Base-by-base conservation (phyloP, 2,329 filamentous ascomycete genomes). In the Diaporthe destruens region DNA sequence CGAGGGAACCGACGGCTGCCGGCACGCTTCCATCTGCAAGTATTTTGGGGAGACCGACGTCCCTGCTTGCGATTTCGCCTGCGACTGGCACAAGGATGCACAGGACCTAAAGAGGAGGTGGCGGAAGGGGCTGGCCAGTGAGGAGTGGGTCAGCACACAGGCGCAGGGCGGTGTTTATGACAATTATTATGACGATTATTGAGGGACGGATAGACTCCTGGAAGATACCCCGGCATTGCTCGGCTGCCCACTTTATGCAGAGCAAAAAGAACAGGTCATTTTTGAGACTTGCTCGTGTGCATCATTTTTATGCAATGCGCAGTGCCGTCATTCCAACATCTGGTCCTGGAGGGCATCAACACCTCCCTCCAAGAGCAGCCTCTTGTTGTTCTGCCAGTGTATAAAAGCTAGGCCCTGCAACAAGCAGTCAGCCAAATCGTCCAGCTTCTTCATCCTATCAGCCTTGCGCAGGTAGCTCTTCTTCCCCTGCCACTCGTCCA, bases 341-440 rank as follows among this genome's bases (percentile, higher is more conserved):
- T 74, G 72, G 32, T 70, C 72, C 29, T 61, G 23, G 72, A 77
- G 72, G 55, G 73, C 71, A 51, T 81, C 77, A 36, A 79, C 79
- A 16, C 82, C 81, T 39, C 80, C 68, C 16, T 76, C 74, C 4
- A 80, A 71, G 1, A 85, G 76, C 16, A 75, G 75, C 34, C 78
- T 78, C 74, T 82, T 83, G 76, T 93, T 93, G 76, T 86, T 83
- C 78, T 94, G 89, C 94, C 94, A 97, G 74, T 90, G 86, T 49
- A 94, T 81, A 90, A 93, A 96, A 3, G 93, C 91, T 72, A 94
- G 85, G 2, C 91, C 94, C 80, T 97, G 94, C 69, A 96, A 80
- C 34, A 96, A 82, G 79, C 91, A 93, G 83, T 97, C 94, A 0
- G 94, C 92, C 65, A 97, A 82, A 83, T 97, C 94, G 80, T 97